Evolutionary conservation across 306 rosid species (phyloP), one percentile per base, ranked within the genome.

Genomic region (Cyamopsis tetragonoloba): DNA sequence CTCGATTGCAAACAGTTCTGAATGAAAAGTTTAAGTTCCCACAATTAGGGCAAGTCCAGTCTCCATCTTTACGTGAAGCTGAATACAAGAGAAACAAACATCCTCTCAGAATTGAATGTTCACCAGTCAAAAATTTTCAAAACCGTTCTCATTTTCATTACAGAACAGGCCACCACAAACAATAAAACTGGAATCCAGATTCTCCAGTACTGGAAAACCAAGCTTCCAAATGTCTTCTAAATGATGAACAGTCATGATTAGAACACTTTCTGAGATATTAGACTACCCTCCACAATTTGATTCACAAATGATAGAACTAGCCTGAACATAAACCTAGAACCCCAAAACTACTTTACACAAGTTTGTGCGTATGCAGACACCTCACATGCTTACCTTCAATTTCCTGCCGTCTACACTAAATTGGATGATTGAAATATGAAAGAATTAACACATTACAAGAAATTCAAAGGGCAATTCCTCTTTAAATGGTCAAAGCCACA

Each of bases 11-110:
- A 23, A 73, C 75, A 44, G 41, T 58, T 71, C 88, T 71, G 63
- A 84, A 84, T 5, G 83, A 71, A 17, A 84, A 84, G 71, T 84
- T 84, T 3, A 84, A 35, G 56, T 84, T 80, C 13, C 88, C 83
- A 66, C 88, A 80, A 35, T 43, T 73, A 17, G 50, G 68, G 61
- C 88, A 80, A 19, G 64, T 80, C 88, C 88, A 84, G 32, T 84
- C 85, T 74, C 88, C 88, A 17, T 80, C 83, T 41, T 47, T 74
- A 10, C 71, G 81, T 0, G 74, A 27, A 66, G 66, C 88, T 83
- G 69, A 57, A 63, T 31, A 65, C 68, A 75, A 39, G 11, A 18
- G 31, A 32, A 70, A 71, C 53, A 66, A 58, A 39, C 44, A 51
- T 7, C 18, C 27, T n/a, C 47, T 75, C 22, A 75, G 47, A 23